Base-by-base conservation (phyloP, 148 eudicot genomes). In the Oxyria digyna region DNA sequence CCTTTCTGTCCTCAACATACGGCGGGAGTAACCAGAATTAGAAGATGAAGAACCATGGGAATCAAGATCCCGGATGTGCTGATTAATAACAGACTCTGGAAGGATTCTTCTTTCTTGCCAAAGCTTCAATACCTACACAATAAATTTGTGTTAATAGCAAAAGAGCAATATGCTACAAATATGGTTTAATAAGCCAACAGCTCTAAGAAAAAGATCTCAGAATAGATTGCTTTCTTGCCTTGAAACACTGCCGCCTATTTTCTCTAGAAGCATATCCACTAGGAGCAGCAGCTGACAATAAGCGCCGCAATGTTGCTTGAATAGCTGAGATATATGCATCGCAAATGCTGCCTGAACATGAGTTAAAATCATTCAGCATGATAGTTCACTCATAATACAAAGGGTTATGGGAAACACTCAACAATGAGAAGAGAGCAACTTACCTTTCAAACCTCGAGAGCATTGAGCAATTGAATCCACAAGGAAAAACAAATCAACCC, bases 261-360 rank as follows among this genome's bases (percentile, higher is more conserved):
- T 91, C 99, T 76, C 77, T 84, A 46, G 83, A 86, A 74, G 86
- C 85, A 78, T 89, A 84, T 67, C 99, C 94, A 74, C 93, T 78
- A 54, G 99, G 99, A 72, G 99, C 99, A 80, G 99, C 99, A 84
- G 97, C 94, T 63, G 81, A 79, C 68, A 95, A 62, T 42, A 95
- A 78, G 43, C 97, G 99, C 23, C 81, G 85, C 79, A 95, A 83
- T 27, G 81, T 72, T 63, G 89, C 88, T 72, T 91, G 91, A 33
- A 95, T 82, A 65, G 89, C 89, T 45, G 96, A 85, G 29, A 82
- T 83, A 74, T 87, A 95, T 70, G 85, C 62, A 64, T 75, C 89
- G 72, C 87, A 88, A 70, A 75, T 79, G 38, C 82, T 87, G 69
- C 96, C 99, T 91, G 75, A 78, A 67, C 40, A 69, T 18, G 69